Conservation (phyloP, 345 rosid genomes). For the Rhizophora mangle region DNA sequence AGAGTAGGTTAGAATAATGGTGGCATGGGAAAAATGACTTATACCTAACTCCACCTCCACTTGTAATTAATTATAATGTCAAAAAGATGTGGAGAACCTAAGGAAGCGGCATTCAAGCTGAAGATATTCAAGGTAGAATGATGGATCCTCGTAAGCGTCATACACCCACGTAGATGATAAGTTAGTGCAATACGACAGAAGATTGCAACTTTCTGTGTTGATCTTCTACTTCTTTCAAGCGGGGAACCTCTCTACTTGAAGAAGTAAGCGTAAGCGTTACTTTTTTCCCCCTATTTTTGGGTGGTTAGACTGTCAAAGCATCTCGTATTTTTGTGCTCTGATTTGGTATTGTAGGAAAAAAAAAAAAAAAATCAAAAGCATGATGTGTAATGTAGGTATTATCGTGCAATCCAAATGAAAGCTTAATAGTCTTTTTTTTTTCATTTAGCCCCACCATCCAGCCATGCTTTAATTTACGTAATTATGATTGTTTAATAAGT, state of each 20-base stretch:
- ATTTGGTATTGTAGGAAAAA: not conserved
- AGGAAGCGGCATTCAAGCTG: not conserved
- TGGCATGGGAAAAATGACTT: constrained; percentile 29
- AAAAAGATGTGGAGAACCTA: constrained; percentile 3
- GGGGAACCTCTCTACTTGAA: no score
- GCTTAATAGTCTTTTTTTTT: not conserved
- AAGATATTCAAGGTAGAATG: constrained; percentile 3
- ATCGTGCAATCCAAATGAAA: not conserved
- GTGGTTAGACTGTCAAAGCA: no score
- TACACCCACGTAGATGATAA: not conserved
- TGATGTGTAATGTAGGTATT: not conserved
- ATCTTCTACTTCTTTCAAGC: no score
- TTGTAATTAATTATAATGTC: constrained; percentile 15
- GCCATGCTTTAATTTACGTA: no score
- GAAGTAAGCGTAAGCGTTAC: no score
- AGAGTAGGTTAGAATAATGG: constrained; percentile 27
- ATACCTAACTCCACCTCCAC: constrained; percentile 40
- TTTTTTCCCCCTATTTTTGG: no score
- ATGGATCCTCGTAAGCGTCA: not conserved
- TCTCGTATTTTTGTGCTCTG: no score
- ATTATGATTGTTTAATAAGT: no score
- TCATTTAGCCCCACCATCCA: no score
- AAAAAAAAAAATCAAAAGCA: not conserved
- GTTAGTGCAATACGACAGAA: no score
- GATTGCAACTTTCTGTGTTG: no score